Evolutionary conservation across 495 filamentous ascomycete genomes (phyloP).

Genomic region (Penicillium steckii): DNA sequence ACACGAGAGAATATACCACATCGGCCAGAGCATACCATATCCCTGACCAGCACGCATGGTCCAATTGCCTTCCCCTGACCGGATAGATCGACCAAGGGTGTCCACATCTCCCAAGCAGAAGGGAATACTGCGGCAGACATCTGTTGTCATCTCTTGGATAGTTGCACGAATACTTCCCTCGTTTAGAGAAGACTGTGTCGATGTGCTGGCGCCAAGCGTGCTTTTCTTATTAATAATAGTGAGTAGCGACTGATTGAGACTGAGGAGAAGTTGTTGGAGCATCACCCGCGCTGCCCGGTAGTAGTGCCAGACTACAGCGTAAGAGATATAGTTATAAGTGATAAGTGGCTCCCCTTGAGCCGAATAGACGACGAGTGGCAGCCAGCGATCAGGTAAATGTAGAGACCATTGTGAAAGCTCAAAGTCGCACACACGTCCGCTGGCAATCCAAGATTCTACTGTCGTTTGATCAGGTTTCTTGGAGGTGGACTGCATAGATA

Average conservation of each 20-base stretch:
- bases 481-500: constrained; percentile 21
- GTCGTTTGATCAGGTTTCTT: constrained; percentile 13
- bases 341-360: constrained; percentile 33
- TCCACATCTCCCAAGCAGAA: constrained; percentile 41
- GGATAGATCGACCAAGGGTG: constrained; percentile 27
- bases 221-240: constrained; percentile 9
- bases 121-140: constrained; percentile 42
- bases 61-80: constrained; percentile 6
- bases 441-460: constrained; percentile 26
- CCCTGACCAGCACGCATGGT: constrained; percentile 34
- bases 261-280: constrained; percentile 32
- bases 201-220: background rate
- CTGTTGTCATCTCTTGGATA: constrained; percentile 39
- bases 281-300: constrained; percentile 41
- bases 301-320: constrained; percentile 38
- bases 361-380: constrained; percentile 37
- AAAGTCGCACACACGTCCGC: constrained; percentile 24
- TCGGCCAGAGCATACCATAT: constrained; percentile 41
- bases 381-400: constrained; percentile 35
- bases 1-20: constrained; percentile 41
- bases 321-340: constrained; percentile 32
- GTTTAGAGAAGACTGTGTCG: background rate
- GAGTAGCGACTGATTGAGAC: constrained; percentile 23
- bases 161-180: constrained; percentile 13
- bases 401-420: constrained; percentile 39